Evolutionary conservation across 352 stramenopile species (phyloP).

Genomic region (Phytopythium montanum): DNA sequence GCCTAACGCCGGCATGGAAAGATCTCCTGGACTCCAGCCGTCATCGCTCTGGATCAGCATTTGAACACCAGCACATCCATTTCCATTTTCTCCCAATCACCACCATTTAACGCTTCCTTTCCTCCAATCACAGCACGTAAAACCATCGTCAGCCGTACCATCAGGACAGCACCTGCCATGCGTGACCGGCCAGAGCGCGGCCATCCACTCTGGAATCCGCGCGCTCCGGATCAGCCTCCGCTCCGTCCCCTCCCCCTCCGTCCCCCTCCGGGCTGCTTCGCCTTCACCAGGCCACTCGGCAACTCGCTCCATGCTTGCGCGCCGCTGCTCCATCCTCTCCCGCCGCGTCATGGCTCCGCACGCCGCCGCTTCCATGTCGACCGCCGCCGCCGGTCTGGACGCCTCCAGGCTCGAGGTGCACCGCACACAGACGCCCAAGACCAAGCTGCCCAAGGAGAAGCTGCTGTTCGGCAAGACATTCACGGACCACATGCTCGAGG

Average conservation of each 20-base stretch:
- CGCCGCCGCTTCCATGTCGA: conserved; percentile 4
- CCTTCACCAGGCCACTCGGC: background rate
- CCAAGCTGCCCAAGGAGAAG: conserved; percentile 80
- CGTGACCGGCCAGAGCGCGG: background rate
- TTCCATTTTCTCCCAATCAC: background rate
- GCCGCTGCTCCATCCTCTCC: background rate
- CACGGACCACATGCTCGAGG: conserved; percentile 96
- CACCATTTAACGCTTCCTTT: background rate
- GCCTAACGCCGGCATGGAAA: background rate
- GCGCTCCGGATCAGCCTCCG: background rate
- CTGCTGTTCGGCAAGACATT: conserved; percentile 95
- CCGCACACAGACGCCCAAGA: conserved; percentile 36
- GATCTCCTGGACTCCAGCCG: background rate
- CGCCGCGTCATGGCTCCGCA: conserved; percentile 4
- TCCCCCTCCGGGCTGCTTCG: background rate
- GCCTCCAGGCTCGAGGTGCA: conserved; percentile 43
- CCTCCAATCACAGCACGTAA: background rate
- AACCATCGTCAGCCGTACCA: too few species aligned
- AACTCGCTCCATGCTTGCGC: conserved; percentile 7
- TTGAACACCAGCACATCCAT: background rate
- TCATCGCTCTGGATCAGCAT: background rate
- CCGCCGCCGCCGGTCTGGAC: conserved; percentile 6
- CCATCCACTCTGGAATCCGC: conserved; percentile 3
- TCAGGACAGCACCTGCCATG: background rate
- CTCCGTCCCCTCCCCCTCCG: background rate